Conservation (phyloP, 208 protist genomes). For the Leishmania braziliensis region DNA sequence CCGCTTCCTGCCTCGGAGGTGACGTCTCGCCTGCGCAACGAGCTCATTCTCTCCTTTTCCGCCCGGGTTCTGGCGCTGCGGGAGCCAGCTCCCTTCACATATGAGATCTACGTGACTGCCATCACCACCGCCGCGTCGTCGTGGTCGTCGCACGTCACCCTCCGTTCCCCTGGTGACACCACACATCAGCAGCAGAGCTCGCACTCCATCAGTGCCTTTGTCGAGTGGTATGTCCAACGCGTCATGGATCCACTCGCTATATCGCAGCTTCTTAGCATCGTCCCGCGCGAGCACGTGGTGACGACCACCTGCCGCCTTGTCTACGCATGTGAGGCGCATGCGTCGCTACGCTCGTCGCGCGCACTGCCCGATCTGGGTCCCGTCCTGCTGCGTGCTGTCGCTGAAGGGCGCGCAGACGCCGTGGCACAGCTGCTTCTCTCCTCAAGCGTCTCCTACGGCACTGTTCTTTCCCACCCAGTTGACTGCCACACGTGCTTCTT, state of each 20-base stretch:
- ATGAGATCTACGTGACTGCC: conserved; percentile 1
- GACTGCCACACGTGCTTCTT: conserved; percentile 55
- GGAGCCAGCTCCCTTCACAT: conserved; percentile 29
- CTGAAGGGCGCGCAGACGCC: conserved; percentile 56
- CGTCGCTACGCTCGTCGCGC: conserved; percentile 44
- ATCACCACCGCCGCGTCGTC: background rate
- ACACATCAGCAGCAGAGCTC: conserved; percentile 27
- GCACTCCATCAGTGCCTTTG: conserved; percentile 65
- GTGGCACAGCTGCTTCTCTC: conserved; percentile 65
- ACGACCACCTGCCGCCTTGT: conserved; percentile 76
- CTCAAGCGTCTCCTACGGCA: conserved; percentile 66
- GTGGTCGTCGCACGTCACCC: background rate
- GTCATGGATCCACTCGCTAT: conserved; percentile 79
- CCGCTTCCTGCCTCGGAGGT: conserved; percentile 43
- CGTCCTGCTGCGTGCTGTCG: conserved; percentile 68
- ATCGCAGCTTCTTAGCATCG: conserved; percentile 75
- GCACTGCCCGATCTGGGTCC: conserved; percentile 75
- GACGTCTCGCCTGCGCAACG: conserved; percentile 73
- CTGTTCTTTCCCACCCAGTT: conserved; percentile 37
- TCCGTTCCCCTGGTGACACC: background rate
- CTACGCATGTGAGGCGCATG: conserved; percentile 57
- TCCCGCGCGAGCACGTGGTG: conserved; percentile 75
- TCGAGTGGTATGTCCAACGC: conserved; percentile 86
- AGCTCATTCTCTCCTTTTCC: conserved; percentile 78
- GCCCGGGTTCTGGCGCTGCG: conserved; percentile 73